phyloP scores from a whole-genome alignment of 768 basidiomycete genomes.

The Rhodotorula diobovata region DNA sequence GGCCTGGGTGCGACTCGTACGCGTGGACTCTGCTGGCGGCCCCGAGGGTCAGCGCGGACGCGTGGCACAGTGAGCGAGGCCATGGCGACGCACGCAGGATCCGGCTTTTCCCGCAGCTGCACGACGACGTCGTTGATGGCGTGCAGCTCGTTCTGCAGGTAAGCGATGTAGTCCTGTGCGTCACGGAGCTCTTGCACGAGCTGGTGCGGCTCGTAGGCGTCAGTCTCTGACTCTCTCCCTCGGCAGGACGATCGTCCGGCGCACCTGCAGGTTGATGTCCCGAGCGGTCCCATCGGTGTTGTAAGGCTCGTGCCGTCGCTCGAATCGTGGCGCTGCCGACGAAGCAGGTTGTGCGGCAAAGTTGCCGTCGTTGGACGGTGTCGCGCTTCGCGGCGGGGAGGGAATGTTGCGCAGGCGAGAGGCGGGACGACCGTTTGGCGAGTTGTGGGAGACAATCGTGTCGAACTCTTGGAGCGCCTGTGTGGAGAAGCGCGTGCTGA shows the following conservation, averaged over 20 bases:
- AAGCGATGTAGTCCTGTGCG: conserved; percentile 22
- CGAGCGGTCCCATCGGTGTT: accelerated
- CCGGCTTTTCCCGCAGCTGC: neutral
- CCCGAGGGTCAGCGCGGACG: neutral
- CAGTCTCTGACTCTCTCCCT: neutral
- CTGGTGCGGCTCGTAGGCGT: neutral
- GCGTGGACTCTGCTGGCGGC: too few relatives aligned
- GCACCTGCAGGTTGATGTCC: neutral
- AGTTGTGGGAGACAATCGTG: conserved; percentile 7
- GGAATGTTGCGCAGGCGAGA: conserved; percentile 3
- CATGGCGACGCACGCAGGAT: neutral
- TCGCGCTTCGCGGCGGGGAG: neutral
- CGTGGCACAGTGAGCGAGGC: neutral
- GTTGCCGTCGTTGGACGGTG: neutral
- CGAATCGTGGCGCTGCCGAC: neutral
- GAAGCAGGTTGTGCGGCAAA: too few relatives aligned
- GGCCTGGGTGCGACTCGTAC: too few relatives aligned
- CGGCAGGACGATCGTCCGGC: neutral
- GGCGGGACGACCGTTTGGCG: neutral
- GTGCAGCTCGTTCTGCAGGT: conserved; percentile 14
- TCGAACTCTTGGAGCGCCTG: conserved; percentile 18
- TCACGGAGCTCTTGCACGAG: conserved; percentile 14
- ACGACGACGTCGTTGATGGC: conserved; percentile 1
- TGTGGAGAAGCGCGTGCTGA: too few relatives aligned
- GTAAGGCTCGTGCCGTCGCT: neutral